Percentiles rank a stretch among this genome's conserved stretches.
phyloP scores from a whole-genome alignment of 768 basidiomycete species.

The Calocera viscosa region DNA sequence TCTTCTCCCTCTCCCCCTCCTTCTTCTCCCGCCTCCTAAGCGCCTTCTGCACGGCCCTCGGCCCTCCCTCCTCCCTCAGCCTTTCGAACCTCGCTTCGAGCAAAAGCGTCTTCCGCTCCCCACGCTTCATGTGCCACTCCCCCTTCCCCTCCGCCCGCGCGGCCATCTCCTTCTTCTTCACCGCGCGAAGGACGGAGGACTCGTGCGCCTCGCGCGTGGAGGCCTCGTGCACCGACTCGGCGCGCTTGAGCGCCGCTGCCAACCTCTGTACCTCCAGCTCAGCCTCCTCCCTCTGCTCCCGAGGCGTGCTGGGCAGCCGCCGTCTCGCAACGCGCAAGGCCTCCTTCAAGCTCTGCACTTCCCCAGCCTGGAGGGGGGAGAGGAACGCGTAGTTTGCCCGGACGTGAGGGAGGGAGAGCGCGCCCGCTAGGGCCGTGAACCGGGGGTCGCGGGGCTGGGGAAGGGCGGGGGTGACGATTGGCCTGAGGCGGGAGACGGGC shows the following conservation, averaged over 20 bases:
- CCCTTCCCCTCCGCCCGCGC: background rate
- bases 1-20: slow-evolving; percentile 4
- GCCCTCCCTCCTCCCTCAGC: slow-evolving; percentile 4
- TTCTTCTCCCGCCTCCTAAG: slow-evolving; percentile 1
- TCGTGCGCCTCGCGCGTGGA: background rate
- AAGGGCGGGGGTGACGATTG: background rate
- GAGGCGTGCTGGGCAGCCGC: background rate
- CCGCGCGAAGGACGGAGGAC: background rate
- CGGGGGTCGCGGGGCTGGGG: slow-evolving; percentile 6
- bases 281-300: slow-evolving; percentile 4
- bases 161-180: background rate
- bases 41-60: background rate
- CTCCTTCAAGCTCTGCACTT: background rate
- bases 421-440: background rate
- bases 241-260: background rate
- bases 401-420: background rate
- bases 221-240: background rate
- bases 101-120: background rate
- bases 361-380: background rate
- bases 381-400: slow-evolving; percentile 4
- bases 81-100: background rate
- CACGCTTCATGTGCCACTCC: background rate
- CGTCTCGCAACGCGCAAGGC: background rate
- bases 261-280: background rate
- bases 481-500: background rate